Conservation (phyloP, 257 asterid genomes). For the Ilex aquifolium region DNA sequence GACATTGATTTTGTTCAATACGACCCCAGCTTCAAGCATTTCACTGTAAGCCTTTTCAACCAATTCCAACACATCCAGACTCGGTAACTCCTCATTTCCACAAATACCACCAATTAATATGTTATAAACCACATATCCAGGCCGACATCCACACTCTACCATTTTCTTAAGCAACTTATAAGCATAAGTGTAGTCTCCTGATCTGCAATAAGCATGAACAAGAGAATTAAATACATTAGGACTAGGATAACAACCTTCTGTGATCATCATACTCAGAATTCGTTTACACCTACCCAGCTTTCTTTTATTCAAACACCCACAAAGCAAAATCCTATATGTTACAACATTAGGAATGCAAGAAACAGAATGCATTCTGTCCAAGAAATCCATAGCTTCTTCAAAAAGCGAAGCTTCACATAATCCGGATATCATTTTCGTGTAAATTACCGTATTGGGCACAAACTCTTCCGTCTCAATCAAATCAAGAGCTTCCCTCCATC, state of each 20-base stretch:
- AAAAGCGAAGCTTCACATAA: conserved; percentile 87
- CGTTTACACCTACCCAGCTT: conserved; percentile 86
- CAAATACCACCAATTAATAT: conserved; percentile 84
- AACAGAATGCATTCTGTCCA: conserved; percentile 63
- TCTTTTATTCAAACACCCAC: conserved; percentile 77
- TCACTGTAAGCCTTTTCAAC: conserved; percentile 78
- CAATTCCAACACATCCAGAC: conserved; percentile 46
- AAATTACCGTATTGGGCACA: conserved; percentile 66
- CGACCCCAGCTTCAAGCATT: conserved; percentile 58
- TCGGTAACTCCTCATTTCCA: conserved; percentile 61
- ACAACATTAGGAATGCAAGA: conserved; percentile 79
- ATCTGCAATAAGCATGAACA: conserved; percentile 71
- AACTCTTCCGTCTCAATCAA: conserved; percentile 79
- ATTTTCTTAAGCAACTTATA: conserved; percentile 81
- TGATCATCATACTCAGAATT: conserved; percentile 80
- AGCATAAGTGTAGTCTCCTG: conserved; percentile 69
- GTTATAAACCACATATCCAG: conserved; percentile 84
- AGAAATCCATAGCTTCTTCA: conserved; percentile 91
- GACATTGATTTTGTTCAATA: conserved; percentile 70
- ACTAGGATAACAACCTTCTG: conserved; percentile 90
- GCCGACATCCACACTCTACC: conserved; percentile 64
- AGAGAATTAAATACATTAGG: conserved; percentile 80
- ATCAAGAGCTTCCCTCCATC: conserved; percentile 78
- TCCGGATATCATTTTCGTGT: conserved; percentile 82
- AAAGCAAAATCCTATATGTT: conserved; percentile 68